phyloP scores from a whole-genome alignment of 805 yeast genomes.

The Blastobotrys muscicola region DNA sequence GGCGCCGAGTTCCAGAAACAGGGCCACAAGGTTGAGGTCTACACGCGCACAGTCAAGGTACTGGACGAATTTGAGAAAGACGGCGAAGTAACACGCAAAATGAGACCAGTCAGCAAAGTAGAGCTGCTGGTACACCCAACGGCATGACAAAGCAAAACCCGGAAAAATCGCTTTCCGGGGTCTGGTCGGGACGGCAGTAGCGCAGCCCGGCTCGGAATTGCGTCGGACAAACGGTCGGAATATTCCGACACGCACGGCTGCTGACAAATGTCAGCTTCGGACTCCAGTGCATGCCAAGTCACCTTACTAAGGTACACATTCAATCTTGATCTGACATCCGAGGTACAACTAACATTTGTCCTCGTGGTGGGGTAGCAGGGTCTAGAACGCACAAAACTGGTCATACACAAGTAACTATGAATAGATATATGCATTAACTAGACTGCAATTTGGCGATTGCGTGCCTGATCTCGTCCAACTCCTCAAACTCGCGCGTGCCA shows the following conservation, averaged over 20 bases:
- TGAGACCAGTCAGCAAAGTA: slow-evolving; percentile 35
- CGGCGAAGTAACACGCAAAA: slow-evolving; percentile 23
- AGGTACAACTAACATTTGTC: too few species aligned
- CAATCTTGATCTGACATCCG: neutral
- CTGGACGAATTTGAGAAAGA: slow-evolving; percentile 46
- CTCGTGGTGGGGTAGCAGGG: neutral
- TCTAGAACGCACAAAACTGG: neutral
- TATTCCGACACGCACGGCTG: too few species aligned
- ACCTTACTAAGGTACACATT: neutral
- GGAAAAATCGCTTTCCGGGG: neutral
- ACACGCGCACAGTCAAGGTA: slow-evolving; percentile 58
- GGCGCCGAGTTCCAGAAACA: slow-evolving; percentile 49
- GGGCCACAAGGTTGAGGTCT: slow-evolving; percentile 45
- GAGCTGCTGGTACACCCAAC: slow-evolving; percentile 31
- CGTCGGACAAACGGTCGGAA: too few species aligned
- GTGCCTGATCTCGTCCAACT: slow-evolving; percentile 38
- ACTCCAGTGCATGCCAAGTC: too few species aligned
- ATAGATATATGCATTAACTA: slow-evolving; percentile 8
- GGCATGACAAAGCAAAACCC: slow-evolving; percentile 2
- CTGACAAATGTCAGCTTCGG: too few species aligned
- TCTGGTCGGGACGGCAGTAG: neutral
- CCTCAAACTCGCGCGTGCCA: slow-evolving; percentile 42
- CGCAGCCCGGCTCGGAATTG: neutral
- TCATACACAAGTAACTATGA: neutral
- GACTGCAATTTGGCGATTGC: slow-evolving; percentile 27